Base-by-base conservation (phyloP, 495 filamentous ascomycete genomes). In the Tuber brumale region DNA sequence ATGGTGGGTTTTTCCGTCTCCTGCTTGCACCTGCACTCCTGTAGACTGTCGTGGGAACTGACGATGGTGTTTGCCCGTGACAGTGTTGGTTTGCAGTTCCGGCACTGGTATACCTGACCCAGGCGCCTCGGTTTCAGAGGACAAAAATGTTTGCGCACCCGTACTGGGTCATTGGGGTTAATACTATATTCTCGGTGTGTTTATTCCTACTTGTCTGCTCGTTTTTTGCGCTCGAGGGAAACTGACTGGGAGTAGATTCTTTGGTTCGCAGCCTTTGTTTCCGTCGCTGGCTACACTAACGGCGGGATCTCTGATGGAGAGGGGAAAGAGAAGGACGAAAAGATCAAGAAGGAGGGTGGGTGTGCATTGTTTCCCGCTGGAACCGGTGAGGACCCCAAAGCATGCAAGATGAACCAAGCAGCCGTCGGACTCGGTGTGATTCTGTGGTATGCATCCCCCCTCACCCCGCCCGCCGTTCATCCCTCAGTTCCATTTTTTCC, bases 11-110 rank as follows among this genome's bases (percentile, higher is more conserved):
- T 76, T 35, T 35, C 57, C 51, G 3, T 66, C 10, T 5, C 16
- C 27, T 19, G 14, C 14, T 66, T 19, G 12, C 44, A 42, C 72
- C 31, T 10, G 9, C 31, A 31, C 21, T 41, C 19, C 45, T 72
- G 41, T 12, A 41, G n/a, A 23, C 69, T 41, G n/a, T 35, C 12
- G 5, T 19, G 31, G 35, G 42, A 37, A 31, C 39, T n/a, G 37
- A 12, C 74, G 57, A 44, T 76, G 71, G 72, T 72, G 69, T 71
- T 72, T 27, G 78, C 71, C 72, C 14, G 73, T 75, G 77, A 76
- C 76, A 97, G 94, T 95, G 92, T 85, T 97, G 94, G 89, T 84
- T 97, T 76, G 91, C 90, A 75, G 87, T 94, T 74, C 94, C 94
- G 8, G 92, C 90, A 39, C 88, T 95, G 77, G 88, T 97, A 75